phyloP scores from a whole-genome alignment of 2,329 filamentous ascomycete species.

The Pyrenophora graminea region DNA sequence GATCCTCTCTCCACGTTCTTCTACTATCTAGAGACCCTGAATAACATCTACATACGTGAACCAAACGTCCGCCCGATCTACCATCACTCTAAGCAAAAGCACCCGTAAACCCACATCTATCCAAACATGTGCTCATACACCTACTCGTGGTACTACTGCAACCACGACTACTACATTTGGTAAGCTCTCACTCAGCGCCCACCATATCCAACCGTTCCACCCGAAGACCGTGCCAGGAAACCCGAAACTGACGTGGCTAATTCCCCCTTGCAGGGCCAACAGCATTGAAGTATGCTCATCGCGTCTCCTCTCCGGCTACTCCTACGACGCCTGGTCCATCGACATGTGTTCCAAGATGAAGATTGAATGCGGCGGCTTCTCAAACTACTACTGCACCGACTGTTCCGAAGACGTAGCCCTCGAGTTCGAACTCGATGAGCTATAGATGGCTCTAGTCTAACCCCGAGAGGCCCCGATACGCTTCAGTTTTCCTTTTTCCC shows the following conservation, averaged over 20 bases:
- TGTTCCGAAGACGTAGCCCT: conserved; percentile 51
- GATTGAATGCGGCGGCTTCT: conserved; percentile 49
- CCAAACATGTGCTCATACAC: conserved; percentile 52
- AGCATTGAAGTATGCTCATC: conserved; percentile 52
- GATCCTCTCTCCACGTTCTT: no score
- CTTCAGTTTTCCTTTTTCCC: conserved; percentile 2
- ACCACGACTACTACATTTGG: conserved; percentile 56
- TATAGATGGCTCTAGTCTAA: conserved; percentile 16
- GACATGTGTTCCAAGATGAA: conserved; percentile 54
- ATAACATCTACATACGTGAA: no score
- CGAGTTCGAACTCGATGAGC: conserved; percentile 51
- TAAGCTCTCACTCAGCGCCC: conserved; percentile 5
- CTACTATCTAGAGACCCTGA: no score
- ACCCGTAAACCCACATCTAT: background rate
- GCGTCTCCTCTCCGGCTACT: conserved; percentile 52
- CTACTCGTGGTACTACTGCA: conserved; percentile 55
- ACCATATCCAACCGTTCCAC: no score
- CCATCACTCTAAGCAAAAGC: background rate
- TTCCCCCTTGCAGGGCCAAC: conserved; percentile 37
- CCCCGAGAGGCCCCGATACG: background rate
- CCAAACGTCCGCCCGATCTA: background rate
- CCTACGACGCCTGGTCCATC: conserved; percentile 54
- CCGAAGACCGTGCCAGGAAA: background rate
- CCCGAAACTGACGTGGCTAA: no score
- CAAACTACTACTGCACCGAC: conserved; percentile 51